phyloP scores from a whole-genome alignment of 2,329 filamentous ascomycete species.

The Cercospora sp. region DNA sequence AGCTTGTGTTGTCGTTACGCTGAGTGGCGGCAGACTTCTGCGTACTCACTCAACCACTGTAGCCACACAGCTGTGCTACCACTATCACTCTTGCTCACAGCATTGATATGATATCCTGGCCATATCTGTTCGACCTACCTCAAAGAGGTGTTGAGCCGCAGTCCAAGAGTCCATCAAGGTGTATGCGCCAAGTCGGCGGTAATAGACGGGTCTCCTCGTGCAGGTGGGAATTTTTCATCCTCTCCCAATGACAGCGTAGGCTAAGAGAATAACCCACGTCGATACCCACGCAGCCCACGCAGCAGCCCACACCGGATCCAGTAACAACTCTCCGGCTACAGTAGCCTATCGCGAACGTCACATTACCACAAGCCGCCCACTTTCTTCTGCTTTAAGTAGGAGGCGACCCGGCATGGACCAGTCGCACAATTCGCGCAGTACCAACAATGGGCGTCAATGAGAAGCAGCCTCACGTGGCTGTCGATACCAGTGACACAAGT shows the following conservation, averaged over 20 bases:
- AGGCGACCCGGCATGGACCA: constrained; percentile 3
- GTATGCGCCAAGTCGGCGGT: constrained; percentile 7
- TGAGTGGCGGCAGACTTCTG: background rate
- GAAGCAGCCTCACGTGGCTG: constrained; percentile 6
- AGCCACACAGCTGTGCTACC: background rate
- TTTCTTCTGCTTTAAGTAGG: constrained; percentile 9
- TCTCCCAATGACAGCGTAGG: constrained; percentile 3
- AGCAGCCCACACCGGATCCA: background rate
- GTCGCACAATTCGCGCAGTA: constrained; percentile 6
- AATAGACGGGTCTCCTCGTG: background rate
- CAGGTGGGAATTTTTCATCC: constrained; percentile 2
- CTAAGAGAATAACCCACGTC: constrained; percentile 11
- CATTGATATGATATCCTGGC: background rate
- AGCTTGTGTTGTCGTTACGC: background rate
- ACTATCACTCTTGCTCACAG: background rate
- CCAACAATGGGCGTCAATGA: constrained; percentile 3
- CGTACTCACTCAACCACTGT: background rate
- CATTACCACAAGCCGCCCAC: background rate
- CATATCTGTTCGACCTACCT: background rate
- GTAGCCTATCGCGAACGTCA: background rate
- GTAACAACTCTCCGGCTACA: background rate
- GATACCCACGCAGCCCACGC: constrained; percentile 8
- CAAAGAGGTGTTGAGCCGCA: constrained; percentile 4
- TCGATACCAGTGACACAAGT: background rate
- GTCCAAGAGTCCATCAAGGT: constrained; percentile 9